Conservation (phyloP, 2,329 filamentous ascomycete genomes). For the Cercospora sp. region DNA sequence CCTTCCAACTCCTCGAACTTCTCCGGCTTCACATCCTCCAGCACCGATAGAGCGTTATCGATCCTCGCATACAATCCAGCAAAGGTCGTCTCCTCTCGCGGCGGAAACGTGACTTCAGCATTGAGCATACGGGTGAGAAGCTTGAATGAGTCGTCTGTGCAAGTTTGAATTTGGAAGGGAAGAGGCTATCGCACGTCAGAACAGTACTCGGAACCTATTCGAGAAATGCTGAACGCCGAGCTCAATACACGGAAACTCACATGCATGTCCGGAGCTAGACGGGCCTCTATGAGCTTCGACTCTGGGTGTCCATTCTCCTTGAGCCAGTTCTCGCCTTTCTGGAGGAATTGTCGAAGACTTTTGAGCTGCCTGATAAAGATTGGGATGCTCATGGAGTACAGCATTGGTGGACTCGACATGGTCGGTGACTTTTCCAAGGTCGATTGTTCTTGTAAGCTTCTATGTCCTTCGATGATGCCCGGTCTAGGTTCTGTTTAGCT, state of each 20-base stretch:
- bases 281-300: slow-evolving; percentile 42
- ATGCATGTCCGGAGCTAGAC: slow-evolving; percentile 52
- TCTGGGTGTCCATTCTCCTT: slow-evolving; percentile 42
- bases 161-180: slow-evolving; percentile 51
- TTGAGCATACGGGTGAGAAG: slow-evolving; percentile 43
- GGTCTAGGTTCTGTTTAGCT: not conserved
- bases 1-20: slow-evolving; percentile 43
- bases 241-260: slow-evolving; percentile 14
- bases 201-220: no score
- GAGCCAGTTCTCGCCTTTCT: slow-evolving; percentile 47
- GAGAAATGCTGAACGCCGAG: not conserved
- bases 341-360: slow-evolving; percentile 46
- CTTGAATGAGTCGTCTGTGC: slow-evolving; percentile 37
- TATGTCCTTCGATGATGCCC: not conserved
- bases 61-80: slow-evolving; percentile 53
- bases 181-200: slow-evolving; percentile 35
- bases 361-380: slow-evolving; percentile 47
- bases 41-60: slow-evolving; percentile 48
- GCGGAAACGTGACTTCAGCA: slow-evolving; percentile 40
- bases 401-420: not conserved
- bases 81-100: slow-evolving; percentile 48
- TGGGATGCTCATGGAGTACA: slow-evolving; percentile 37
- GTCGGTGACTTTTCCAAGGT: not conserved
- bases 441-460: not conserved
- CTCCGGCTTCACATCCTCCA: slow-evolving; percentile 47